A percentile compares a stretch with the other conserved stretches of the same genome.
Conservation (phyloP, 208 protist genomes). For the Endotrypanum monterogeii region DNA sequence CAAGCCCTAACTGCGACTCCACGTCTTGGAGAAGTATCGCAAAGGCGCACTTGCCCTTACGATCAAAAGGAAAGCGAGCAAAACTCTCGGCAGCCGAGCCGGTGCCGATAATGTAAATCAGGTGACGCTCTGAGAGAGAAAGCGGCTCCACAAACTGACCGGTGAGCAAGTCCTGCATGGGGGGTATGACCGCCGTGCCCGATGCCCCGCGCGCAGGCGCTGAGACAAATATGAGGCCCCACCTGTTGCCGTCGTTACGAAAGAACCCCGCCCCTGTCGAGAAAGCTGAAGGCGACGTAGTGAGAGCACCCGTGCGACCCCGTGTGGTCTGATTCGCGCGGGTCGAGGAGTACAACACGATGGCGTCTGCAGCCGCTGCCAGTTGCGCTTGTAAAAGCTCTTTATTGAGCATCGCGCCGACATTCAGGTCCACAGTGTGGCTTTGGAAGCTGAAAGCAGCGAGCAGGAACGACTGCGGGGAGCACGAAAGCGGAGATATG, state of each 20-base stretch:
- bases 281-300: constrained; percentile 2
- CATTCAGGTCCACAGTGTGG: constrained; percentile 32
- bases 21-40: constrained; percentile 88
- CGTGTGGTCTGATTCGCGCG: constrained; percentile 21
- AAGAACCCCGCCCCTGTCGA: constrained; percentile 9
- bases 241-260: constrained; percentile 31
- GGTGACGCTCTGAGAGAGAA: constrained; percentile 62
- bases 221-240: constrained; percentile 74
- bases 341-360: constrained; percentile 35
- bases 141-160: constrained; percentile 90
- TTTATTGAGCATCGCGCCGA: constrained; percentile 68
- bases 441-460: constrained; percentile 77
- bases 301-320: constrained; percentile 27
- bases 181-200: constrained; percentile 54
- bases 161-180: constrained; percentile 88
- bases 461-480: constrained; percentile 66
- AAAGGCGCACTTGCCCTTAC: constrained; percentile 73
- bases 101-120: constrained; percentile 88
- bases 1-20: constrained; percentile 75
- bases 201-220: constrained; percentile 48
- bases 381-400: constrained; percentile 86
- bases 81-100: constrained; percentile 78
- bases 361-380: constrained; percentile 52
- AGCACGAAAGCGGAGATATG: constrained; percentile 58
- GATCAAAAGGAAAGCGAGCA: constrained; percentile 63